Evolutionary conservation across 2,329 filamentous ascomycete species (phyloP).

Genomic region (Dichotomopilus funicola): DNA sequence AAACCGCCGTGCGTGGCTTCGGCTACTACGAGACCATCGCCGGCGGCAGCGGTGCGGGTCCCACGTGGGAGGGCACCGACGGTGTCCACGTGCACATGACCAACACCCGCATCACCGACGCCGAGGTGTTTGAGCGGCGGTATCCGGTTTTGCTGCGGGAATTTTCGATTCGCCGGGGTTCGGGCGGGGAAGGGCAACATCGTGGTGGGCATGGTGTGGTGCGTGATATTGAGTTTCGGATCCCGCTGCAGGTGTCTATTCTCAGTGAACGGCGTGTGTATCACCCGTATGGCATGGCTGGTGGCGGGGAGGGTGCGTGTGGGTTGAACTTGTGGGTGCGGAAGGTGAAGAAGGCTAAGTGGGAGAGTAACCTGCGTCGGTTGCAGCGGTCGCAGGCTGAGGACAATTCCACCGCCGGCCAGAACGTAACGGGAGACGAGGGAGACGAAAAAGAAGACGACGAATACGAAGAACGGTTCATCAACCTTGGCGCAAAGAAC

Average conservation of each 20-base stretch:
- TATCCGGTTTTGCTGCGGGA: conserved; percentile 68
- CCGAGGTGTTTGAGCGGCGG: conserved; percentile 70
- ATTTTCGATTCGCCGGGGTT: conserved; percentile 58
- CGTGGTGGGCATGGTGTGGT: conserved; percentile 70
- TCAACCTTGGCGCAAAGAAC: conserved; percentile 75
- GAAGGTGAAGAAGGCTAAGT: conserved; percentile 54
- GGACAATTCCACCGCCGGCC: too few relatives aligned
- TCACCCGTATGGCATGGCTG: conserved; percentile 74
- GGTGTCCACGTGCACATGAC: conserved; percentile 85
- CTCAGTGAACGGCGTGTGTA: conserved; percentile 71
- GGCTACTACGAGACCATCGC: conserved; percentile 85
- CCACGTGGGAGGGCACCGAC: conserved; percentile 64
- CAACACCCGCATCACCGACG: conserved; percentile 76
- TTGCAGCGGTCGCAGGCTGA: conserved; percentile 29
- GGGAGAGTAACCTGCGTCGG: conserved; percentile 38
- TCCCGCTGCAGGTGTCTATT: conserved; percentile 71
- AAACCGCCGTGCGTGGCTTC: conserved; percentile 62
- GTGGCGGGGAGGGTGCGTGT: conserved; percentile 70
- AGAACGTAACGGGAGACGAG: too few relatives aligned
- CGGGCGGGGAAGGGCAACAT: conserved; percentile 59
- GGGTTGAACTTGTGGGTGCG: conserved; percentile 86
- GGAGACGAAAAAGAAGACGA: conserved; percentile 25
- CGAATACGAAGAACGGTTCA: conserved; percentile 53
- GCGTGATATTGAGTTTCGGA: conserved; percentile 74
- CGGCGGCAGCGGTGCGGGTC: conserved; percentile 67